phyloP scores from a whole-genome alignment of 2,329 filamentous ascomycete genomes.

The Pestalotiopsis sp. region DNA sequence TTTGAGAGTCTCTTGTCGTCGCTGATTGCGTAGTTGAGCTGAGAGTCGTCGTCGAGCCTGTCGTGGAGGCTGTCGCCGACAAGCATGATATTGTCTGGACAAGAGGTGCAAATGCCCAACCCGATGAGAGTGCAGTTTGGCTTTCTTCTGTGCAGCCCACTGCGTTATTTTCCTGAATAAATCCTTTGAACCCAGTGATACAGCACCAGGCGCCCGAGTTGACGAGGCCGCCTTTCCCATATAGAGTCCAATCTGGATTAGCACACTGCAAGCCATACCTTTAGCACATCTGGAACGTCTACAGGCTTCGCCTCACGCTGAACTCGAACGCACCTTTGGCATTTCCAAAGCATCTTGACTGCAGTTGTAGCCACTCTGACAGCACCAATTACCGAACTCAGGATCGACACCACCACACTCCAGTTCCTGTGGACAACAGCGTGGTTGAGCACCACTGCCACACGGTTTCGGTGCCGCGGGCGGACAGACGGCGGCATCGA shows the following conservation, averaged over 20 bases:
- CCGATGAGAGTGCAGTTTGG: not conserved
- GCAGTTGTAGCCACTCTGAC: not conserved
- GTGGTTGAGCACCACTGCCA: not conserved
- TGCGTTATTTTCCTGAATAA: not conserved
- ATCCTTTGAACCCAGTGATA: not conserved
- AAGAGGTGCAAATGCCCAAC: not conserved
- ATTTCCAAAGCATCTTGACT: not conserved
- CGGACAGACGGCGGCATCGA: not conserved
- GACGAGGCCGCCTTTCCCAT: not conserved
- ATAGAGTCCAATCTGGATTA: not conserved
- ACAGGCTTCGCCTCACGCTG: not conserved
- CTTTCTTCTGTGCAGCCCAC: not conserved
- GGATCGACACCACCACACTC: not conserved
- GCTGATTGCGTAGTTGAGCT: not conserved
- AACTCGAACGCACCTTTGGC: not conserved
- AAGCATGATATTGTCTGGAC: not conserved
- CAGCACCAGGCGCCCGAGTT: not conserved
- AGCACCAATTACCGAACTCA: not conserved
- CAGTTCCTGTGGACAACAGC: not conserved
- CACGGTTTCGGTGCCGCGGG: not conserved
- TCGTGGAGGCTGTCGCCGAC: not conserved
- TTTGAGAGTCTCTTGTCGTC: too few relatives aligned
- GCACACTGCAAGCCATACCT: not conserved
- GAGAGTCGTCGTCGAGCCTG: too few relatives aligned
- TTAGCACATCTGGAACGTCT: not conserved